Base-by-base conservation (phyloP, 768 basidiomycete genomes). In the Lactarius akahatsu region DNA sequence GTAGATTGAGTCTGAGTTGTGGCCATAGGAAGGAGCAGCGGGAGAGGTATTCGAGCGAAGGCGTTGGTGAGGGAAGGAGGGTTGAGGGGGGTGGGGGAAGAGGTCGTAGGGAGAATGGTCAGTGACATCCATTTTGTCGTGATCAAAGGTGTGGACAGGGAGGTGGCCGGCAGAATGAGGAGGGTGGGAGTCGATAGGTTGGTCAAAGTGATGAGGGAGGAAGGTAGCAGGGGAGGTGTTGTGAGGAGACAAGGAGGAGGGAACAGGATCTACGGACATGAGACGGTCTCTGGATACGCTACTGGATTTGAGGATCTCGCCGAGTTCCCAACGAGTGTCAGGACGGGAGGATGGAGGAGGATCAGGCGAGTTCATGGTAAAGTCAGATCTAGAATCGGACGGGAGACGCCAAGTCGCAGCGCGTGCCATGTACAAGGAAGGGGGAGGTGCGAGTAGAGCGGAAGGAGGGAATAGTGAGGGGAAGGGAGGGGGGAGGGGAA, bases 21-120 rank as follows among this genome's bases (percentile, higher is more conserved):
- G 81, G 57, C 75, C 75, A 73, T 86, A 88, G 67, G 74, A 76
- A 55, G 83, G 83, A n/a, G 79, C 82, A 11, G 87, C 86, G 0
- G 89, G 89, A 59, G 88, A 87, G 38, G 86, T 86, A 79, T 88
- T 89, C 54, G 86, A 80, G 66, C 87, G 85, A 77, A 90, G 90
- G 71, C 88, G 85, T 65, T 84, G 80, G 55, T 84, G 82, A 59
- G 78, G 76, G 73, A 86, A 85, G 8, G 83, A 77, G 69, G 71
- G 59, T 47, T 72, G 67, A 67, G 65, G 74, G 30, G 77, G 74
- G 57, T 81, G 79, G 74, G 79, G 79, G 76, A 90, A 90, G 59
- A 91, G 75, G 74, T 88, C 85, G 76, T 90, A 92, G 67, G 77
- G 76, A 15, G 82, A 71, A 67, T 88, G 86, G 71, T 90, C 88